These are phyloP conservation scores for Boletus barrowsii DNA, from an alignment of 768 basidiomycete species.

Conservation along the genomic window DNA sequence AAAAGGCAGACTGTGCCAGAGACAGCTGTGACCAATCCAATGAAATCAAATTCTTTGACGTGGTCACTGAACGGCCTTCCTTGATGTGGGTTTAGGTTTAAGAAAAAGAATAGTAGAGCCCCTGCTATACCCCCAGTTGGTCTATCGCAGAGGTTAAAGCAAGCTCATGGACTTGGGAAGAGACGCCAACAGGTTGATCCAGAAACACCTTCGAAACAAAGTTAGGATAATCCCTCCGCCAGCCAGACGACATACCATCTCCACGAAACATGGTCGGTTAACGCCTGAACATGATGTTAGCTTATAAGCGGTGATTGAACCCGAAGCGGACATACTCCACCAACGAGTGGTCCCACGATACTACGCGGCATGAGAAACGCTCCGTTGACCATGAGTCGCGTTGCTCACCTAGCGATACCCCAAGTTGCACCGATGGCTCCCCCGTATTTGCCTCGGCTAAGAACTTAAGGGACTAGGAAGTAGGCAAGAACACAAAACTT, in stretches of 20 bases:
- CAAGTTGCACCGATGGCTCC: constrained; percentile 39
- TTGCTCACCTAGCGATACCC: constrained; percentile 36
- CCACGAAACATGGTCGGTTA: constrained; percentile 39
- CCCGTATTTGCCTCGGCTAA: constrained; percentile 38
- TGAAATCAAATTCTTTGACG: constrained; percentile 37
- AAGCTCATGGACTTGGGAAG: neutral
- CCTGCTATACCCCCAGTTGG: constrained; percentile 37
- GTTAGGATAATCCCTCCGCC: neutral
- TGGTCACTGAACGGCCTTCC: constrained; percentile 31
- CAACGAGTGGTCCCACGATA: constrained; percentile 43
- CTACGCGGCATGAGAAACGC: constrained; percentile 13
- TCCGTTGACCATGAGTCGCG: neutral
- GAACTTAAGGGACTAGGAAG: neutral
- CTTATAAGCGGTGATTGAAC: neutral
- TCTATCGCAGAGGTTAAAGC: constrained; percentile 15
- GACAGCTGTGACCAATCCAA: constrained; percentile 36
- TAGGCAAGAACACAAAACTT: constrained; percentile 1
- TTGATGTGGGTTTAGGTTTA: constrained; percentile 36
- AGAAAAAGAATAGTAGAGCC: constrained; percentile 31
- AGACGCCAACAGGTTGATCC: constrained; percentile 32
- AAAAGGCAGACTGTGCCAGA: constrained; percentile 37
- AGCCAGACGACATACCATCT: constrained; percentile 32
- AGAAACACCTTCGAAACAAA: constrained; percentile 32
- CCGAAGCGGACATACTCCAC: constrained; percentile 27
- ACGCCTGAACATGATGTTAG: constrained; percentile 15